Conservation (phyloP, 345 rosid genomes). For the Pugionium cornutum region DNA sequence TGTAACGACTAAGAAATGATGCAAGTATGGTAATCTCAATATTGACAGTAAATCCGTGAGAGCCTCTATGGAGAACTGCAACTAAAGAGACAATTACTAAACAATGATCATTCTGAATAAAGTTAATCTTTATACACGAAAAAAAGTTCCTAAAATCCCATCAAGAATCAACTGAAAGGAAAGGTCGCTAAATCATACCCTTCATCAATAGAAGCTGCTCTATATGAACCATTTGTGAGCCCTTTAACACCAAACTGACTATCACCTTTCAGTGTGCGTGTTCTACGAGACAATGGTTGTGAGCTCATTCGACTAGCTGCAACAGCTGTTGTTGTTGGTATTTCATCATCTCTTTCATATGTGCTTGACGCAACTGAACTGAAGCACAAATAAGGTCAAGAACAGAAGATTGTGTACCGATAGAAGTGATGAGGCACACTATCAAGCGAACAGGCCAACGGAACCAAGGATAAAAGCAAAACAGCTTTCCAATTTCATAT, state of each 20-base stretch:
- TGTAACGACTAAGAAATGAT: conserved; percentile 20
- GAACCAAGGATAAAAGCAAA: conserved; percentile 5
- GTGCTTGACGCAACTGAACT: conserved; percentile 77
- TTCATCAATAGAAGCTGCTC: conserved; percentile 69
- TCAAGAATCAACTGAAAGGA: conserved; percentile 28
- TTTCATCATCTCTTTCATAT: conserved; percentile 84
- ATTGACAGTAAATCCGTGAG: conserved; percentile 12
- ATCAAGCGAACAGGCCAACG: conserved; percentile 13
- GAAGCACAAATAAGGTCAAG: conserved; percentile 50
- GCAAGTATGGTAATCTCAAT: conserved; percentile 5
- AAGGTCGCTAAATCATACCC: conserved; percentile 49
- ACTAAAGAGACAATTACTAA: conserved; percentile 13
- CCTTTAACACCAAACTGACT: conserved; percentile 62
- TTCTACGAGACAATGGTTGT: conserved; percentile 92
- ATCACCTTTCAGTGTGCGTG: conserved; percentile 79
- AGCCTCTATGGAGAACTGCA: conserved; percentile 18
- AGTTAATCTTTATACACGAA: not conserved
- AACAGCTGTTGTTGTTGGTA: conserved; percentile 81
- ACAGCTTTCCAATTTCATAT: conserved; percentile 16
- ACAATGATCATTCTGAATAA: conserved; percentile 25
- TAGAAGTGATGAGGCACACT: conserved; percentile 25
- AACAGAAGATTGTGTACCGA: conserved; percentile 32
- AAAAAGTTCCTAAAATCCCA: conserved; percentile 20
- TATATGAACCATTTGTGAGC: conserved; percentile 65
- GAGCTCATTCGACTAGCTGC: conserved; percentile 62